Evolutionary conservation across 2,329 filamentous ascomycete genomes (phyloP).

Genomic region (Trichoderma afroharzianum): DNA sequence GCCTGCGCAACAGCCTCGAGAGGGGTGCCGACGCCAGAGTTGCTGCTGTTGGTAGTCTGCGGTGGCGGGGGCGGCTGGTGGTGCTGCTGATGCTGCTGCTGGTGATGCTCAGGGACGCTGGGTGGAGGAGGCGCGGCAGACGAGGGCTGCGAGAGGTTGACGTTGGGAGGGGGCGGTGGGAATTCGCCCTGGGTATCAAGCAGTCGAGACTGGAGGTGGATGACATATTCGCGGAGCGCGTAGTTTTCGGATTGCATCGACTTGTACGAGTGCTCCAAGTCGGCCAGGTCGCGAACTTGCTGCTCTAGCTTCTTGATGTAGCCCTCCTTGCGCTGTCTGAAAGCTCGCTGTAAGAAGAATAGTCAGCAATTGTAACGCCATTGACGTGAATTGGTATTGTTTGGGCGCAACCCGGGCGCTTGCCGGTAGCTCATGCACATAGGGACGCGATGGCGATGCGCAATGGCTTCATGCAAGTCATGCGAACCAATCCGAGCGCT

Average conservation of each 20-base stretch:
- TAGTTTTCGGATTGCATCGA: conserved; percentile 85
- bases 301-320: conserved; percentile 98
- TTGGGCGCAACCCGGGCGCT: background rate
- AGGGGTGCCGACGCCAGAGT: conserved; percentile 34
- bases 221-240: conserved; percentile 85
- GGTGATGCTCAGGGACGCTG: conserved; percentile 25
- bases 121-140: conserved; percentile 25
- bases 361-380: background rate
- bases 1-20: conserved; percentile 52
- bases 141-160: conserved; percentile 55
- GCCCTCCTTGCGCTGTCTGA: conserved; percentile 94
- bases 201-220: conserved; percentile 81
- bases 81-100: conserved; percentile 5
- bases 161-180: conserved; percentile 76
- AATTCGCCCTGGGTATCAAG: conserved; percentile 80
- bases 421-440: background rate
- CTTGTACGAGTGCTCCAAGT: conserved; percentile 75
- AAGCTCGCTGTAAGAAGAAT: conserved; percentile 66
- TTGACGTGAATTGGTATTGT: background rate
- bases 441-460: background rate
- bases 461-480: background rate
- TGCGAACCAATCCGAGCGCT: conserved; percentile 1
- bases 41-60: conserved; percentile 15
- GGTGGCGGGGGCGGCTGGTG: conserved; percentile 13
- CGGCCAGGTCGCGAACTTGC: conserved; percentile 77